Conservation (phyloP, 352 stramenopile species). For the Phytophthora syringae region DNA sequence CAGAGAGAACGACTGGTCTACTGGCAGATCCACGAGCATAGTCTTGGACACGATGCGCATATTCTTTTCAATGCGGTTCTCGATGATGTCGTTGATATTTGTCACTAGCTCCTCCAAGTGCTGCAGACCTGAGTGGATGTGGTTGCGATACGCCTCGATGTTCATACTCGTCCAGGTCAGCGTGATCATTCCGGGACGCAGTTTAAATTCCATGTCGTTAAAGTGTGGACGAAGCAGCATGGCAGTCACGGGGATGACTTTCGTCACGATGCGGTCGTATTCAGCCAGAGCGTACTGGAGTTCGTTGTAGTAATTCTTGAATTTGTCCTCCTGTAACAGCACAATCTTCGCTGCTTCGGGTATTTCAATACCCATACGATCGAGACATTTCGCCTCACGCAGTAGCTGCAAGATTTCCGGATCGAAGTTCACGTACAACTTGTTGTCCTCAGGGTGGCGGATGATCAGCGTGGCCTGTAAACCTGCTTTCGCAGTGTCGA, state of each 20-base stretch:
- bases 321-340: slow-evolving; percentile 98
- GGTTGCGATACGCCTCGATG: slow-evolving; percentile 97
- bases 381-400: slow-evolving; percentile 97
- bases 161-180: slow-evolving; percentile 99
- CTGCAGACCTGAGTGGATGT: slow-evolving; percentile 93
- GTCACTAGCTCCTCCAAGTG: slow-evolving; percentile 97
- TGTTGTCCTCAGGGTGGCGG: slow-evolving; percentile 97
- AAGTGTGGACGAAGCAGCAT: slow-evolving; percentile 97
- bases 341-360: slow-evolving; percentile 98
- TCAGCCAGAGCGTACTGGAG: slow-evolving; percentile 97
- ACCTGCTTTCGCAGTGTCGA: slow-evolving; percentile 97
- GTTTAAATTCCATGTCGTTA: slow-evolving; percentile 99
- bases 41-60: slow-evolving; percentile 98
- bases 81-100: slow-evolving; percentile 99
- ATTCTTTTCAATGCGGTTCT: slow-evolving; percentile 99
- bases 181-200: slow-evolving; percentile 99
- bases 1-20: slow-evolving; percentile 96
- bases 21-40: slow-evolving; percentile 96
- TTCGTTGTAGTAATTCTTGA: slow-evolving; percentile 99
- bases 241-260: slow-evolving; percentile 98
- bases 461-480: slow-evolving; percentile 99
- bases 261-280: slow-evolving; percentile 97
- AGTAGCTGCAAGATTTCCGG: slow-evolving; percentile 98
- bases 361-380: slow-evolving; percentile 99
- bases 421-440: slow-evolving; percentile 99